Base-by-base conservation (phyloP, 495 filamentous ascomycete genomes). In the Penicillium psychrofluorescens region DNA sequence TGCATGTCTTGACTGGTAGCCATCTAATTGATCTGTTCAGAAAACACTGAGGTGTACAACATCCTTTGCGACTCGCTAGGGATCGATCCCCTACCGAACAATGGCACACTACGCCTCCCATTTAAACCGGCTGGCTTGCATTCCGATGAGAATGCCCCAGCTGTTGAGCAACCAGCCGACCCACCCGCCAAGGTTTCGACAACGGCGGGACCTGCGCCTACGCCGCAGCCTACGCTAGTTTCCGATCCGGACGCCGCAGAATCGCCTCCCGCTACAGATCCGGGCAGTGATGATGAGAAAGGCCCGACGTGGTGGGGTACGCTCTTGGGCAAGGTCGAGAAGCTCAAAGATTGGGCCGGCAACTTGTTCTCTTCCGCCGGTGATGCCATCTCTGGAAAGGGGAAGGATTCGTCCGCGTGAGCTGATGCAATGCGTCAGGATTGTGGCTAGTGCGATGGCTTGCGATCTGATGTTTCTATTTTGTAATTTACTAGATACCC, bases 41-140 rank as follows among this genome's bases (percentile, higher is more conserved):
- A 92, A 78, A 99, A 99, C 48, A 86, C 74, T 44, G 90, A 99
- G 51, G 87, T 99, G 1, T 97, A 97, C 58, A 94, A 95, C 51
- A 86, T 97, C 40, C 60, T 99, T 29, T 97, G 90, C 54, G 88
- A 95, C 53, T 85, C 84, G 1, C 58, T 96, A 29, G 82, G 81
- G 6, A 67, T 95, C 39, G 50, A 58, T 7, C 82, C 83, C 0
- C 72, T 69, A 22, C 74, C 85, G 0, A 92, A 90, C 56, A 95
- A 95, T 56, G 90, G 90, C n/a, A 95, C 90, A 0, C 58, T 95
- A 13, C 81, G 85, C 13, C 75, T 95, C 0, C 86, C 86, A 10
- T 61, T 96, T 16, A 76, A 78, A 53, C 71, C 86, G 5, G 57
- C 83, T 3, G 88, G 84, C 1, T 62, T 84, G 7, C 86, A 91